Percentiles rank a stretch among this genome's conserved stretches.
Conservation (phyloP, 108 stramenopile genomes). For the Bacterosira constricta region DNA sequence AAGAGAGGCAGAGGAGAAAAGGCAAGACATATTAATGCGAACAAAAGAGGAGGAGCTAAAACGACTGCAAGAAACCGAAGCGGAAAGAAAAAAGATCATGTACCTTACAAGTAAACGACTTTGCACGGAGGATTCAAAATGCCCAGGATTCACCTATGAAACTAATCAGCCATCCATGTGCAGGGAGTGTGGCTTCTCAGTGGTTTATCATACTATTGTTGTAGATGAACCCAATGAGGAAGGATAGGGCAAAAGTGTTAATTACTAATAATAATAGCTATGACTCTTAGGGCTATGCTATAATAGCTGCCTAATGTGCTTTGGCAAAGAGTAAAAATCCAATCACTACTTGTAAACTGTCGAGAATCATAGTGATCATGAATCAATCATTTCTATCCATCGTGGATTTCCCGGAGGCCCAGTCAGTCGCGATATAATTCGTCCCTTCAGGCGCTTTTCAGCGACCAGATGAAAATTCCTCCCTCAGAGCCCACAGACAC, state of each 20-base stretch:
- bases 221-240: slow-evolving; percentile 20
- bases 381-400: too few relatives aligned
- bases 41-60: slow-evolving; percentile 22
- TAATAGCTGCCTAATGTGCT: too few relatives aligned
- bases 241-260: too few relatives aligned
- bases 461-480: slow-evolving; percentile 84
- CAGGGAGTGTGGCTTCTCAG: slow-evolving; percentile 41
- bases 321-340: too few relatives aligned
- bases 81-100: slow-evolving; percentile 35
- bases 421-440: background rate
- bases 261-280: too few relatives aligned
- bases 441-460: background rate
- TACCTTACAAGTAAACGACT: slow-evolving; percentile 47
- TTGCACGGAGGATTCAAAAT: slow-evolving; percentile 40
- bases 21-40: slow-evolving; percentile 29
- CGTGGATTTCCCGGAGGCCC: background rate
- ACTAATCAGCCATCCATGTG: slow-evolving; percentile 33
- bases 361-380: too few relatives aligned
- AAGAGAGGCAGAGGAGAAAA: slow-evolving; percentile 44
- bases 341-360: too few relatives aligned
- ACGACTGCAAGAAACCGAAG: slow-evolving; percentile 14
- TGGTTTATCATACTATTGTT: slow-evolving; percentile 45
- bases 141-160: slow-evolving; percentile 47
- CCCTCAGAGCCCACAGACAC: slow-evolving; percentile 86
- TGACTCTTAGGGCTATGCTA: too few relatives aligned